phyloP scores from a whole-genome alignment of 805 yeast species.

The Naumovozyma castellii region DNA sequence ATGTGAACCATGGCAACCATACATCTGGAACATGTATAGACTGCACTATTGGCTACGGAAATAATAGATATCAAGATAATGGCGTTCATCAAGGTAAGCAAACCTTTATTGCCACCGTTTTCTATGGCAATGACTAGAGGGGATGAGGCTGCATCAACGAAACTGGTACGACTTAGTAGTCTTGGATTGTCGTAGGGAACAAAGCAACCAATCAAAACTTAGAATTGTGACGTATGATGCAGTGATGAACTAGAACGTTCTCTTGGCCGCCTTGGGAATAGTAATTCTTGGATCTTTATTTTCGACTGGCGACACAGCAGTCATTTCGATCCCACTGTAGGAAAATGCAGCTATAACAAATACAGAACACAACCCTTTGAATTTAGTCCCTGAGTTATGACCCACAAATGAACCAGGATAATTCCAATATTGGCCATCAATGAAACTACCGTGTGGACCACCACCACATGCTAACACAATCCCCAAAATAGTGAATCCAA shows the following conservation, averaged over 20 bases:
- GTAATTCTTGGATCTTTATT: conserved; percentile 45
- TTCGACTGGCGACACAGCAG: conserved; percentile 68
- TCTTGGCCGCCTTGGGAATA: conserved; percentile 64
- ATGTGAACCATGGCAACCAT: conserved; percentile 54
- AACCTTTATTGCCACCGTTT: conserved; percentile 52
- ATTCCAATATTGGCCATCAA: no score
- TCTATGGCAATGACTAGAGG: conserved; percentile 69
- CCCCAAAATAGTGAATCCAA: conserved; percentile 44
- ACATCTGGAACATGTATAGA: conserved; percentile 60
- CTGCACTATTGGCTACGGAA: conserved; percentile 67
- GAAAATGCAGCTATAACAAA: conserved; percentile 70
- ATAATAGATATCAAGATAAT: conserved; percentile 57
- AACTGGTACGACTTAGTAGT: conserved; percentile 41
- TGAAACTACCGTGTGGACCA: conserved; percentile 35
- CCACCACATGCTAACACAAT: conserved; percentile 38
- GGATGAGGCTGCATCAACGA: conserved; percentile 56
- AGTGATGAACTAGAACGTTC: conserved; percentile 53
- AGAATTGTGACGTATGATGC: no score
- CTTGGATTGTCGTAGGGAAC: conserved; percentile 43
- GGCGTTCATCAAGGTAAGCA: conserved; percentile 58
- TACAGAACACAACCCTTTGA: no score
- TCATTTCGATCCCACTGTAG: conserved; percentile 66
- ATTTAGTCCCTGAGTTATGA: no score
- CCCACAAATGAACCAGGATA: conserved; percentile 45
- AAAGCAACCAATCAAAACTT: conserved; percentile 48